phyloP scores from a whole-genome alignment of 83 land plant species.

The Diphasiastrum complanatum region DNA sequence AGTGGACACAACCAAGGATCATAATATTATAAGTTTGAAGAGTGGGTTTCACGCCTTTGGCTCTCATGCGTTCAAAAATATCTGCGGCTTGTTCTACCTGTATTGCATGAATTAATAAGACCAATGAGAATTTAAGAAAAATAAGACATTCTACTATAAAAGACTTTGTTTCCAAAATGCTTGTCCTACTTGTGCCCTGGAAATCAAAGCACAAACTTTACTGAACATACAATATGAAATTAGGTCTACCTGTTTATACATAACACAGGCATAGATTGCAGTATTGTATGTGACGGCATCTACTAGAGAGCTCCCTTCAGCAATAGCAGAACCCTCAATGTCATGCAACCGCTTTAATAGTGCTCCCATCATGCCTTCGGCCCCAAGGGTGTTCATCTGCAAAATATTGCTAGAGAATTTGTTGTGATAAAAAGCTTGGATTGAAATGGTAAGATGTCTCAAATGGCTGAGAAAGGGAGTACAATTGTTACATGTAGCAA shows the following conservation, averaged over 20 bases:
- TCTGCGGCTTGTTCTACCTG: conserved; percentile 26
- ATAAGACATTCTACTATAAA: no score
- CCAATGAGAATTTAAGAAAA: no score
- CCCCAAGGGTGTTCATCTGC: conserved; percentile 31
- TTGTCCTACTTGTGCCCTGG: no score
- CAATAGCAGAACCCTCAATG: conserved; percentile 8
- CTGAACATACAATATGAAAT: no score
- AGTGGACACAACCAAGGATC: conserved; percentile 23
- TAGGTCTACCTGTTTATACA: conserved; percentile 17
- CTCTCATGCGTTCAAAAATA: conserved; percentile 20
- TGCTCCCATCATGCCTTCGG: conserved; percentile 29
- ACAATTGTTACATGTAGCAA: background rate
- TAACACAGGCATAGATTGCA: conserved; percentile 26
- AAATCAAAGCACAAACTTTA: no score
- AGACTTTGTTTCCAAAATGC: no score
- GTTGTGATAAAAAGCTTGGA: background rate
- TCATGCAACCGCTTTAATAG: conserved; percentile 21
- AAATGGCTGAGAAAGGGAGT: background rate
- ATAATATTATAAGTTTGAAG: conserved; percentile 28
- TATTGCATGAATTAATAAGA: no score
- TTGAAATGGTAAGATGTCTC: background rate
- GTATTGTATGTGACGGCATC: conserved; percentile 32
- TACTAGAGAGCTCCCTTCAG: conserved; percentile 6
- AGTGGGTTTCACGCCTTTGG: conserved; percentile 19
- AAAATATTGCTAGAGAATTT: background rate